Base-by-base conservation (phyloP, 2,329 filamentous ascomycete species). In the Hypocrella siamensis region DNA sequence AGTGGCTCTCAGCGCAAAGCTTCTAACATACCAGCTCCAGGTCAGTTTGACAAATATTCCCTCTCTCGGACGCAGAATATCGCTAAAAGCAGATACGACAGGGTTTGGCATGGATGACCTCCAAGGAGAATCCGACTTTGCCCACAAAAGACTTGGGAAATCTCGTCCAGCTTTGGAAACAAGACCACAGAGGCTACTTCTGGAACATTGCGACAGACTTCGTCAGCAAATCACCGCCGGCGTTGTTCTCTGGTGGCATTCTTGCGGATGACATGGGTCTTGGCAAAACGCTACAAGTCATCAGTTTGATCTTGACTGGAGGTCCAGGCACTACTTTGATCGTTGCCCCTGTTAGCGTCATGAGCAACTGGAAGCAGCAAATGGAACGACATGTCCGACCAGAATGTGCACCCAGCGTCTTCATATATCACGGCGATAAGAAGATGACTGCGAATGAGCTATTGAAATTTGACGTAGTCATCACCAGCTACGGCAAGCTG, bases 211-310 rank as follows among this genome's bases (percentile, higher is more conserved):
- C 49, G 5, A 56, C 54, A 0, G 75, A 75, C 32, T 86, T 75
- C 47, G 67, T 72, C 8, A 73, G 67, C 7, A 52, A 49, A 0
- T 52, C 50, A 3, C 53, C 65, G 2, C 83, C 83, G 0, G 52
- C 58, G 1, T 63, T 93, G 16, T 72, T 81, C 6, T 81, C 74
- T 31, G 85, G 85, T 14, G 85, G 85, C 19, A 85, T 93, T 31
- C 64, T 93, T 7, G 83, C 53, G 10, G 85, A 93, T 49, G 85
- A 93, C 45, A 93, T 93, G 86, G 85, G 85, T 4, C 57, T 93
- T 5, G 85, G 85, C 17, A 93, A 93, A 58, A 93, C 85, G 1
- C 64, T 93, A 7, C 80, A 93, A 48, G 68, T 85, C 30, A 88
- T 93, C 42, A 80, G 81, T 32, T 57, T 92, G 22, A 77, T 93